Base-by-base conservation (phyloP, 164 flowering plant genomes). In the Stephania cephalantha region DNA sequence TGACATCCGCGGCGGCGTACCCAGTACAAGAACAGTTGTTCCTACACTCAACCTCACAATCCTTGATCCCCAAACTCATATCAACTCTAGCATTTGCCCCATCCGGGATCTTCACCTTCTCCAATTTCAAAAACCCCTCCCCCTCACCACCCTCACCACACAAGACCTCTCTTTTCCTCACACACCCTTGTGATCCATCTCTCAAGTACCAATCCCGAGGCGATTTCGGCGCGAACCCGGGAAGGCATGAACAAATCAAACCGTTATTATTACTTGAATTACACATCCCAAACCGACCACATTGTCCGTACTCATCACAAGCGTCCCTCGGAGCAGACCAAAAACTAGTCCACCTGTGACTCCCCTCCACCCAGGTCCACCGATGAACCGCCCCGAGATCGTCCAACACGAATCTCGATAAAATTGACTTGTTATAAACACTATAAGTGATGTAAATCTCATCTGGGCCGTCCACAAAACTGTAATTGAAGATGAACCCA, bases 111-210 rank as follows among this genome's bases (percentile, higher is more conserved):
- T 76, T 76, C 69, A 76, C 13, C 20, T 7, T 66, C 31, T 4
- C 53, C 50, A 72, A 11, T 52, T 22, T 66, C 67, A 77, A 22
- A 46, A 72, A 77, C 67, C 74, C 67, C 31, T 78, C 74, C 1
- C 13, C 25, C 25, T 25, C 25, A 35, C 42, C 42, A 35, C 42
- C 71, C 7, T 31, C 18, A 4, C 25, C 69, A 35, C 81, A 79
- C 64, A 68, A 42, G 12, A 72, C 55, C 42, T 55, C 70, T 35
- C 42, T 68, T 9, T 25, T 71, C 70, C 75, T 71, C 25, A 48
- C 65, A 52, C 78, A 79, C 18, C 81, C 81, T 31, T 66, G 52
- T 17, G 67, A 67, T 75, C 78, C 75, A 75, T 71, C 61, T 31
- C 72, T 67, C 9, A 6, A 45, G 8, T 30, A 42, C 78, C 81